Evolutionary conservation across 257 asterid species (phyloP).

Genomic region (Penstemon davidsonii): DNA sequence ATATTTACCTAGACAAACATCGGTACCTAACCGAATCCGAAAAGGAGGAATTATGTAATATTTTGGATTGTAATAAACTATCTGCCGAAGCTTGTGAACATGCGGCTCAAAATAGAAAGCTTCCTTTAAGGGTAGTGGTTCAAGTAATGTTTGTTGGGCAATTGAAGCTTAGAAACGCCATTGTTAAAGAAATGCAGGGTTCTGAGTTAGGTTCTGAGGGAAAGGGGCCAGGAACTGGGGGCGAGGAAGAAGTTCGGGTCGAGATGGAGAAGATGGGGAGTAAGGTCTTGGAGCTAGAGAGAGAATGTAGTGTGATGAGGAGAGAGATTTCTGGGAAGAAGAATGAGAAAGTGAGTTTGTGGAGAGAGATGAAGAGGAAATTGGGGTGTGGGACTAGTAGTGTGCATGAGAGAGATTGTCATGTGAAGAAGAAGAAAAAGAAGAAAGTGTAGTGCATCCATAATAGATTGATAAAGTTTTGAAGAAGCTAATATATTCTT

Average conservation of each 20-base stretch:
- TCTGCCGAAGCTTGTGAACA: slow-evolving; percentile 67
- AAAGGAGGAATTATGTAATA: slow-evolving; percentile 54
- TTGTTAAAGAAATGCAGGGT: slow-evolving; percentile 33
- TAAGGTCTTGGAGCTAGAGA: slow-evolving; percentile 66
- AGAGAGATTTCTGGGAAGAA: slow-evolving; percentile 43
- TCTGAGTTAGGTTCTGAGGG: slow-evolving; percentile 22
- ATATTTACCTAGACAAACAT: slow-evolving; percentile 70
- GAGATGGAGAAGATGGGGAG: slow-evolving; percentile 73
- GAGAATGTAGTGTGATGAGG: slow-evolving; percentile 53
- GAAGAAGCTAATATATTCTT: too few species aligned
- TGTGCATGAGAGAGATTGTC: slow-evolving; percentile 54
- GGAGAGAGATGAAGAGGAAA: slow-evolving; percentile 93
- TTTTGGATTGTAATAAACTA: slow-evolving; percentile 60
- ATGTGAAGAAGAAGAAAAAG: slow-evolving; percentile 75
- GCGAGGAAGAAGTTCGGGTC: slow-evolving; percentile 37
- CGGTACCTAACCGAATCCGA: slow-evolving; percentile 59
- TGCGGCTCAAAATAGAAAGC: slow-evolving; percentile 57
- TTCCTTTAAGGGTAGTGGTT: slow-evolving; percentile 71
- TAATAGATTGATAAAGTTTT: slow-evolving; percentile 22
- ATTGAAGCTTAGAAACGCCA: slow-evolving; percentile 52
- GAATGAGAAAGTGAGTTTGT: slow-evolving; percentile 47
- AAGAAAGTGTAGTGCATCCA: slow-evolving; percentile 63
- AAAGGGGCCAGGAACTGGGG: slow-evolving; percentile 14
- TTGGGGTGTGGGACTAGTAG: slow-evolving; percentile 54
- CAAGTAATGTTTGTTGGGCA: slow-evolving; percentile 64